These are phyloP conservation scores for Gaertneriomyces semiglobifer DNA, from an alignment of 192 early-diverging fungal genomes.

Conservation along the genomic window DNA sequence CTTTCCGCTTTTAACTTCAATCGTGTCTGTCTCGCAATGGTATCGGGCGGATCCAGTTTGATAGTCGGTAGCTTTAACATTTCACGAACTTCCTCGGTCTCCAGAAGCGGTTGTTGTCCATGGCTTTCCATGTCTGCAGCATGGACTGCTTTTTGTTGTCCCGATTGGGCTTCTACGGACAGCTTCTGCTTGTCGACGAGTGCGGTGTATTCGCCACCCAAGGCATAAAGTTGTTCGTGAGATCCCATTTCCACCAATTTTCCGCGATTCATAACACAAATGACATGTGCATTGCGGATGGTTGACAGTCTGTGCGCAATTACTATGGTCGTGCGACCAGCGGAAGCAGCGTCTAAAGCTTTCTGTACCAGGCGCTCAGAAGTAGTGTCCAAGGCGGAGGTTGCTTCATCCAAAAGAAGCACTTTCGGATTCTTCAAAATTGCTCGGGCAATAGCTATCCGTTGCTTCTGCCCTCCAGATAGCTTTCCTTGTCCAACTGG, in stretches of 20 bases:
- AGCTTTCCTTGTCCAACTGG: constrained; percentile 29
- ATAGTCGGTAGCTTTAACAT: neutral
- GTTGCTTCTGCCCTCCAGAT: constrained; percentile 25
- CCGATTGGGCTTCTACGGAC: constrained; percentile 1
- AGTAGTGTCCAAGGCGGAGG: constrained; percentile 61
- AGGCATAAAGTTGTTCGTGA: constrained; percentile 54
- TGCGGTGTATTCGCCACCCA: constrained; percentile 40
- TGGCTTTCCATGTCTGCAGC: neutral
- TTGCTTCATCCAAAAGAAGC: constrained; percentile 79
- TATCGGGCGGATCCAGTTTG: constrained; percentile 1
- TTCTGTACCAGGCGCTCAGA: constrained; percentile 64
- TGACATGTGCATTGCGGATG: constrained; percentile 64
- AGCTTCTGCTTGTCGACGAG: constrained; percentile 51
- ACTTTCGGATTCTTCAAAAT: constrained; percentile 50
- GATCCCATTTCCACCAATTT: constrained; percentile 52
- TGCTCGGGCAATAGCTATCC: constrained; percentile 76
- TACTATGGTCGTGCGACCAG: constrained; percentile 57
- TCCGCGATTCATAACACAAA: constrained; percentile 48
- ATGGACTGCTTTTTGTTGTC: neutral
- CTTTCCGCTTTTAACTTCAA: constrained; percentile 26
- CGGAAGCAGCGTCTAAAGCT: constrained; percentile 51
- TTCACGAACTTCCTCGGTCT: constrained; percentile 1
- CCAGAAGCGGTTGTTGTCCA: neutral
- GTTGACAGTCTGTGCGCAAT: constrained; percentile 65
- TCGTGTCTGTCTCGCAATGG: constrained; percentile 27